Percentiles rank a stretch among this genome's conserved stretches.
These are phyloP conservation scores for Rubus parviflorus DNA, from an alignment of 306 rosid genomes.

Conservation along the genomic window DNA sequence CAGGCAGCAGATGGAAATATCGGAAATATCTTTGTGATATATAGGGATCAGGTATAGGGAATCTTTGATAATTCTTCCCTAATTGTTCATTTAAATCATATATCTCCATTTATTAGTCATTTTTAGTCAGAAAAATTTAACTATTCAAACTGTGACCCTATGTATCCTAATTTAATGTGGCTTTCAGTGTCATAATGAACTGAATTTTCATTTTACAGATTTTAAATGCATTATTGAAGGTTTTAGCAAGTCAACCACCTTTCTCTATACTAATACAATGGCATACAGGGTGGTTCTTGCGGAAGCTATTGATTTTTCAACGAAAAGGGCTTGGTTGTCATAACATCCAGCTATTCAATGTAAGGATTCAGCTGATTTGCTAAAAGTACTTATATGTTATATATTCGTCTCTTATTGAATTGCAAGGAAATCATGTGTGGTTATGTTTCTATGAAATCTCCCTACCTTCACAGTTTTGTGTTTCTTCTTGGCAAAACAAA, in stretches of 20 bases:
- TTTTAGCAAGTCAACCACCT: slow-evolving; percentile 61
- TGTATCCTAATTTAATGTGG: slow-evolving; percentile 19
- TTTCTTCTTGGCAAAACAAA: slow-evolving; percentile 17
- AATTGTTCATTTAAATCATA: background rate
- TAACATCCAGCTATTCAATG: slow-evolving; percentile 56
- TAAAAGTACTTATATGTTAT: background rate
- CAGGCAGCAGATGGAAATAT: slow-evolving; percentile 41
- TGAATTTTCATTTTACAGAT: slow-evolving; percentile 50
- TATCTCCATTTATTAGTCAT: slow-evolving; percentile 11
- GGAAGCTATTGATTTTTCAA: slow-evolving; percentile 49
- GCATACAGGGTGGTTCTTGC: slow-evolving; percentile 87
- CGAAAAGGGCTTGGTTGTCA: slow-evolving; percentile 39
- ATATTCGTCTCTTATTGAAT: background rate
- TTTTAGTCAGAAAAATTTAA: background rate
- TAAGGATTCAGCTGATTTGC: slow-evolving; percentile 44
- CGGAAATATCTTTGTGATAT: slow-evolving; percentile 42
- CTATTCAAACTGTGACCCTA: slow-evolving; percentile 7
- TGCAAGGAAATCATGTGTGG: background rate
- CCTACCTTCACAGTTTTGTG: background rate
- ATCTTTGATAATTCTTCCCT: slow-evolving; percentile 2
- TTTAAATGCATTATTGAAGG: slow-evolving; percentile 65
- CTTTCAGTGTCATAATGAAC: slow-evolving; percentile 27
- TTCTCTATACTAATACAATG: slow-evolving; percentile 51
- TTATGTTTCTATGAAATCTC: background rate
- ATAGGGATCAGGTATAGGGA: slow-evolving; percentile 54